A percentile compares a stretch with the other conserved stretches of the same genome.
phyloP scores from a whole-genome alignment of 2,329 filamentous ascomycete species.

The Colletotrichum chrysophilum region DNA sequence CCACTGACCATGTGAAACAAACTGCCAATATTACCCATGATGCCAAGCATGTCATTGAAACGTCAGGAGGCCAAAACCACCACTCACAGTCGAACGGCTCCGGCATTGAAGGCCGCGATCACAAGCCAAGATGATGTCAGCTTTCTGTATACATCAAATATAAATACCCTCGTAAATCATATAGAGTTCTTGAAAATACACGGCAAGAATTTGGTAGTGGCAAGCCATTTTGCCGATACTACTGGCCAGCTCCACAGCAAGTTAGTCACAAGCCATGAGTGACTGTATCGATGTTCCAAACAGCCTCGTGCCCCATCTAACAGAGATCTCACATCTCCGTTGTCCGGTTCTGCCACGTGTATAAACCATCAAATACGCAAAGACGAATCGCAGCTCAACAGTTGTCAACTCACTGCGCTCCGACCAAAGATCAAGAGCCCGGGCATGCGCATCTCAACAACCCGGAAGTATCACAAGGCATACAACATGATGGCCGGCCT shows the following conservation, averaged over 20 bases:
- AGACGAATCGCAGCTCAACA: background rate
- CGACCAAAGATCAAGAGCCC: background rate
- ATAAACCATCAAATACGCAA: background rate
- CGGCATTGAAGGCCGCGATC: background rate
- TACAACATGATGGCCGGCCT: background rate
- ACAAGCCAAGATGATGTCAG: background rate
- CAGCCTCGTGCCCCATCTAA: background rate
- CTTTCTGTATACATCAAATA: background rate
- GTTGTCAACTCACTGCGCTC: background rate
- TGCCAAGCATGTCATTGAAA: background rate
- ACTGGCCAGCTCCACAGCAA: too few species aligned
- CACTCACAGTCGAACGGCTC: background rate
- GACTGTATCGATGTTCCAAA: background rate
- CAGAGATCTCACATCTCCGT: background rate
- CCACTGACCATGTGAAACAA: background rate
- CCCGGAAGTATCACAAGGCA: background rate
- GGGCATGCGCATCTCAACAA: background rate
- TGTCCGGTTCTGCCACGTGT: background rate
- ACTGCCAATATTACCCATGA: background rate
- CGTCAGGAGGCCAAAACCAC: background rate
- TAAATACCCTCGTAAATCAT: background rate
- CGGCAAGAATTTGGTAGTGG: too few species aligned
- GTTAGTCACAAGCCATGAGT: background rate
- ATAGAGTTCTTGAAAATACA: background rate
- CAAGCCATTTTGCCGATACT: too few species aligned